Evolutionary conservation across 2,329 filamentous ascomycete genomes (phyloP), one percentile per base, ranked within the genome.

Genomic region (Hypoxylon rubiginosum): DNA sequence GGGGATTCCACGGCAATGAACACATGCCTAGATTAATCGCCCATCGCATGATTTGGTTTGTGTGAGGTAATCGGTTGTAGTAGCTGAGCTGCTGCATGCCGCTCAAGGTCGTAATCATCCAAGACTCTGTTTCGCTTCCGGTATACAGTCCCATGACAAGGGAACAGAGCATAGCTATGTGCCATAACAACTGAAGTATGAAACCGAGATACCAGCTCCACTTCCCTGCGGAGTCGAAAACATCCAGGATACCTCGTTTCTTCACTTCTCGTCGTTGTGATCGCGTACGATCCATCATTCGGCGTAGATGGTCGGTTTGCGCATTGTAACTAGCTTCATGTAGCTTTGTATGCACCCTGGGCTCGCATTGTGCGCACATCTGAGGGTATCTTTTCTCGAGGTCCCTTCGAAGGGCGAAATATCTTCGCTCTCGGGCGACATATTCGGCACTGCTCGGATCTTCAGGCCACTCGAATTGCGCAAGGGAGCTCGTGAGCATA

Each of bases 371-470:
- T 67, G 86, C 86, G 81, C 96, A 99, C 63, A 97, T 91, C 75
- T 96, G 93, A 0, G 96, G 96, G 75, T 97, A 98, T 53, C 91
- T 87, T 73, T 88, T 84, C 80, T 97, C 94, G 17, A 97, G 84
- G 55, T 90, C 85, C 66, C 84, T 85, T 66, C 90, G 90, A 77
- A 92, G 97, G 36, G 85, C 84, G 69, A 90, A 90, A 72, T 92
- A 91, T 52, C 86, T 86, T 58, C 84, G 85, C 77, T 94, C 91
- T 68, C 90, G 90, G 65, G 88, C 84, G 3, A 81, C 82, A 76
- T 94, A 93, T 56, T 91, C 85, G 0, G 92, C 89, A 70, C 95
- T 87, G 46, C 83, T 82, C 0, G 85, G 82, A 63, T 91, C 86
- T 34, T 85, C 84, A 10, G 89, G 88, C 61, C 91, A 90, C 1